phyloP scores from a whole-genome alignment of 108 stramenopile species.

The Nannochloropsis oceanica region DNA sequence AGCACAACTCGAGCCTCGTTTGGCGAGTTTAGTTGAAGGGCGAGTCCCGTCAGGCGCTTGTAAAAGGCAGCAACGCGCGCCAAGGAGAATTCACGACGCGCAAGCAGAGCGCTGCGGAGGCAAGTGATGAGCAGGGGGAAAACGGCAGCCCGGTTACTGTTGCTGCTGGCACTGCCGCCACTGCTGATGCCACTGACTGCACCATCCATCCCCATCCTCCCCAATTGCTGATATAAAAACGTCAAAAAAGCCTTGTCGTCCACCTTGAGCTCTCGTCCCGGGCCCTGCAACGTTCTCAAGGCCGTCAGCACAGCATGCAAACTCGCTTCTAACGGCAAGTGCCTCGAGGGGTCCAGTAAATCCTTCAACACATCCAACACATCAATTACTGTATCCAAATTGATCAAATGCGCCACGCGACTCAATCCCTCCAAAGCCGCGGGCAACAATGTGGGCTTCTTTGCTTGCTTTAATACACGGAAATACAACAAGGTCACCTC shows the following conservation, averaged over 20 bases:
- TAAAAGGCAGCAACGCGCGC: constrained; percentile 21
- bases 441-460: constrained; percentile 22
- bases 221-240: not conserved
- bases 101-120: constrained; percentile 10
- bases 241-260: constrained; percentile 1
- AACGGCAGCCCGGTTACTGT: not conserved
- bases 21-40: constrained; percentile 14
- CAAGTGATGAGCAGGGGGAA: constrained; percentile 19
- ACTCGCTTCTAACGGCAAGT: constrained; percentile 11
- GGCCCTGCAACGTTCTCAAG: constrained; percentile 32
- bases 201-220: not conserved
- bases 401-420: constrained; percentile 34
- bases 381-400: constrained; percentile 33
- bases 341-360: not conserved
- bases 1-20: not conserved
- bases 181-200: not conserved
- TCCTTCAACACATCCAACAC: constrained; percentile 26
- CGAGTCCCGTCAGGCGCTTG: constrained; percentile 21
- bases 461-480: constrained; percentile 23
- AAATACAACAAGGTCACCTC: constrained; percentile 33
- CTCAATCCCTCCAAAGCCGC: constrained; percentile 37
- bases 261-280: constrained; percentile 33
- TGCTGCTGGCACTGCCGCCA: not conserved
- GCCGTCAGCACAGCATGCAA: constrained; percentile 31
- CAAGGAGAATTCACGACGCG: constrained; percentile 24